A percentile compares a stretch with the other conserved stretches of the same genome.
phyloP scores from a whole-genome alignment of 2,329 filamentous ascomycete genomes.

The Thielaviopsis ethacetica region DNA sequence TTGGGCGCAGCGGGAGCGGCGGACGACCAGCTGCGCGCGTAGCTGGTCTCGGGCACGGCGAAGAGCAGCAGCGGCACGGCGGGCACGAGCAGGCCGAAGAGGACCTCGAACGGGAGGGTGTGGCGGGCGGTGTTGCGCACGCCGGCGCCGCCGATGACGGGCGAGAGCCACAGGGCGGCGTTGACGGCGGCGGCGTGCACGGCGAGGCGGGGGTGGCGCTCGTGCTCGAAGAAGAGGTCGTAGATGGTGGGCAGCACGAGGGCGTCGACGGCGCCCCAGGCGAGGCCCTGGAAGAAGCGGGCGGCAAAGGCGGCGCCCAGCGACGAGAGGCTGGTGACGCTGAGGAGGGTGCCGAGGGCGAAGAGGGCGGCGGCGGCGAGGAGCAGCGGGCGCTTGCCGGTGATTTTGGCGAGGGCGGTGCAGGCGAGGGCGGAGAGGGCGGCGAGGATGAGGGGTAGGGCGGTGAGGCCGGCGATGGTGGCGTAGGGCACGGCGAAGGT shows the following conservation, averaged over 20 bases:
- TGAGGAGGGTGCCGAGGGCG: conserved; percentile 35
- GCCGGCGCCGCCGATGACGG: conserved; percentile 34
- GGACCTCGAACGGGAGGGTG: conserved; percentile 33
- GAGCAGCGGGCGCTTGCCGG: conserved; percentile 38
- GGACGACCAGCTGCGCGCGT: conserved; percentile 23
- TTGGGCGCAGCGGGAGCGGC: background rate
- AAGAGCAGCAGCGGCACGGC: conserved; percentile 31
- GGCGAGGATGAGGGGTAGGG: conserved; percentile 34
- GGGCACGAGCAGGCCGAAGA: conserved; percentile 30
- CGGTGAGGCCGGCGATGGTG: conserved; percentile 32
- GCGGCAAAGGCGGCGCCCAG: conserved; percentile 33
- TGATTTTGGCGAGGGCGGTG: conserved; percentile 27
- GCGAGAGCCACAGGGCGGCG: conserved; percentile 35
- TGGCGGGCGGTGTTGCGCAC: conserved; percentile 26
- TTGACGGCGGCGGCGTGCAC: conserved; percentile 29
- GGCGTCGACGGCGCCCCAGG: conserved; percentile 42
- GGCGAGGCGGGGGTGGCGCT: conserved; percentile 29
- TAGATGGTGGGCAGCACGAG: conserved; percentile 35
- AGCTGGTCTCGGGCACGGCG: conserved; percentile 35
- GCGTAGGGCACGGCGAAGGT: conserved; percentile 30
- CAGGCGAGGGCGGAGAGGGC: conserved; percentile 28
- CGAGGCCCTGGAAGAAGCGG: conserved; percentile 37
- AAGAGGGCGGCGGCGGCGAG: conserved; percentile 28
- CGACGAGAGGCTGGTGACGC: conserved; percentile 25
- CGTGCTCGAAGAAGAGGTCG: conserved; percentile 42